Evolutionary conservation across 371 early-diverging fungal species (phyloP).

Genomic region (Lichtheimia corymbifera): DNA sequence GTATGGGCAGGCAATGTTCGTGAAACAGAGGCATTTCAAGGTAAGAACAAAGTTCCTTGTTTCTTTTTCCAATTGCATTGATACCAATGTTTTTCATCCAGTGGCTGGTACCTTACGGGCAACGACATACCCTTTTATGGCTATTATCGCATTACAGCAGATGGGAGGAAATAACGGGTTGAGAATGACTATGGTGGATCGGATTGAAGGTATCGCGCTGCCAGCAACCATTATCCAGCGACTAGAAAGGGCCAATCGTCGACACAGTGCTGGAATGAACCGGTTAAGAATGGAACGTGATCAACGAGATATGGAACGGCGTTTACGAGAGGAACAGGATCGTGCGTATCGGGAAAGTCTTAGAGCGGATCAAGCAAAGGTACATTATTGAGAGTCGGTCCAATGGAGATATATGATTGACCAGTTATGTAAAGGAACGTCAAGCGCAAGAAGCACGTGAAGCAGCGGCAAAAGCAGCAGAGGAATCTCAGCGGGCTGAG

Average conservation of each 20-base stretch:
- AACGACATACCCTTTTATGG: constrained; percentile 82
- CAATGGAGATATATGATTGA: neutral
- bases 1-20: constrained; percentile 87
- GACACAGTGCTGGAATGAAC: constrained; percentile 61
- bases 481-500: constrained; percentile 39
- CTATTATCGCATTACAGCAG: constrained; percentile 66
- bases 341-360: constrained; percentile 84
- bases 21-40: constrained; percentile 78
- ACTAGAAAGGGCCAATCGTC: constrained; percentile 55
- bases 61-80: neutral
- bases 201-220: constrained; percentile 65
- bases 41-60: constrained; percentile 30
- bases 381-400: neutral
- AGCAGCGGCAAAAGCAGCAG: constrained; percentile 49
- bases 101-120: constrained; percentile 77
- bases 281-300: constrained; percentile 69
- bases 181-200: constrained; percentile 71
- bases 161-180: neutral
- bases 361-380: constrained; percentile 72
- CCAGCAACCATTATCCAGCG: constrained; percentile 60
- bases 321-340: constrained; percentile 87
- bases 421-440: constrained; percentile 60
- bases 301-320: constrained; percentile 72
- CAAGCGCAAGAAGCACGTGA: constrained; percentile 63
- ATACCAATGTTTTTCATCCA: constrained; percentile 5